These are phyloP conservation scores for Salix udensis DNA, from an alignment of 345 rosid genomes.

Conservation along the genomic window DNA sequence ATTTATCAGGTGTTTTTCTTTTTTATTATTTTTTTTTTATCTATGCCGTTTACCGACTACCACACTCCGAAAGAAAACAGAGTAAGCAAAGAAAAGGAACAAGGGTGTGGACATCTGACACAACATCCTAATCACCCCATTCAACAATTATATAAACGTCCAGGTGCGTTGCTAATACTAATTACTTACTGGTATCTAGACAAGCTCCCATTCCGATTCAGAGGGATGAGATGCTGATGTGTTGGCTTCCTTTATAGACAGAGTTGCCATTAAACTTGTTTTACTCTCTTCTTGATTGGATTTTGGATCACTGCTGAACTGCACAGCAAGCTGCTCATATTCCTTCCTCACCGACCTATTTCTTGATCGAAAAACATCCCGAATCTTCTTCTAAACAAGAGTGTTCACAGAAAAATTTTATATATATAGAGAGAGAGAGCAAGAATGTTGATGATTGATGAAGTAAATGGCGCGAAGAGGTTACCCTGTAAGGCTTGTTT, in stretches of 20 bases:
- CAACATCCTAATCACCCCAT: constrained; percentile 2
- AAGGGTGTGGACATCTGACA: constrained; percentile 12
- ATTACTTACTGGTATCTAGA: constrained; percentile 20
- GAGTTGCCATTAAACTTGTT: constrained; percentile 24
- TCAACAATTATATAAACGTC: neutral
- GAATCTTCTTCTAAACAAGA: constrained; percentile 46
- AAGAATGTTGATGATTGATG: neutral
- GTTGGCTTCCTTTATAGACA: constrained; percentile 15
- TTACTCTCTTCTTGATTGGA: constrained; percentile 15
- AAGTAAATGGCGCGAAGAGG: neutral
- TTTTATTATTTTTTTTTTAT: neutral
- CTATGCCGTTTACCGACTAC: neutral
- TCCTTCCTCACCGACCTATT: constrained; percentile 59
- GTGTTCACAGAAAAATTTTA: neutral
- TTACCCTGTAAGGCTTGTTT: constrained; percentile 62
- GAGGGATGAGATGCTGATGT: constrained; percentile 17
- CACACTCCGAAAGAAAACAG: neutral
- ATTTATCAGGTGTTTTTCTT: neutral
- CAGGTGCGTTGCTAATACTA: neutral
- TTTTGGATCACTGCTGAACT: constrained; percentile 21
- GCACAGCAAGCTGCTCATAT: constrained; percentile 55
- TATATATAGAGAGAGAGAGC: neutral
- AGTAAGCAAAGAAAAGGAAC: neutral
- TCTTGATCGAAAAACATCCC: constrained; percentile 54
- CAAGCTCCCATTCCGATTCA: constrained; percentile 86